Percentiles rank a stretch among this genome's conserved stretches.
Conservation (phyloP, 805 yeast species). For the Brettanomyces sp. region DNA sequence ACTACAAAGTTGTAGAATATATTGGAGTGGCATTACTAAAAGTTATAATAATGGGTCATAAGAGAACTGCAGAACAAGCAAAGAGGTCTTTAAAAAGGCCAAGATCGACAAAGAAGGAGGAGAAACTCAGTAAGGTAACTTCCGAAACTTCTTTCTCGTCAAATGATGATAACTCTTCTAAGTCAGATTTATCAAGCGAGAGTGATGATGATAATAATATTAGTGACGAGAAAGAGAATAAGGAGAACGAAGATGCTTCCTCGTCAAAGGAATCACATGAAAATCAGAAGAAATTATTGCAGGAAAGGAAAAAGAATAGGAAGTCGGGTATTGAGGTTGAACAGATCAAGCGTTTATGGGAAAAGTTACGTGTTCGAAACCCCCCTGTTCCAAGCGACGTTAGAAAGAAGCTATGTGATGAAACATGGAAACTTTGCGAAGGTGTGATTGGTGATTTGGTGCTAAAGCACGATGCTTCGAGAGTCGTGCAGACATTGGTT, state of each 20-base stretch:
- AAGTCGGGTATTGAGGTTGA: conserved; percentile 83
- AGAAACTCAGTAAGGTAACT: conserved; percentile 5
- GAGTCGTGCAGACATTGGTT: conserved; percentile 89
- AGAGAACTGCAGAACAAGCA: conserved; percentile 11
- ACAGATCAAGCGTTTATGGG: conserved; percentile 84
- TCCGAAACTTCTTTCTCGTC: not conserved
- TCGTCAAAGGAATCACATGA: conserved; percentile 62
- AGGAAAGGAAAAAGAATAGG: conserved; percentile 80
- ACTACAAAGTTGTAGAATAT: too few species aligned
- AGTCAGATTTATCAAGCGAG: conserved; percentile 24
- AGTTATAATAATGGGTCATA: conserved; percentile 7
- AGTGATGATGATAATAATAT: too few species aligned
- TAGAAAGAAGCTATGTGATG: conserved; percentile 70
- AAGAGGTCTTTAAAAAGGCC: conserved; percentile 10
- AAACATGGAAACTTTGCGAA: conserved; percentile 76
- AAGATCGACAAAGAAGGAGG: conserved; percentile 22
- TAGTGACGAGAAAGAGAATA: conserved; percentile 14
- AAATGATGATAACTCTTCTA: conserved; percentile 14
- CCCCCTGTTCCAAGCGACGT: conserved; percentile 72
- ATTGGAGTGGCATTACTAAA: too few species aligned
- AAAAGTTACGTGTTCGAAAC: conserved; percentile 73
- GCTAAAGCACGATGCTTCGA: conserved; percentile 90
- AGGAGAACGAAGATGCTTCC: conserved; percentile 27
- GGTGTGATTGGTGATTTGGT: conserved; percentile 77
- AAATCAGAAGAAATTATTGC: conserved; percentile 68